phyloP scores from a whole-genome alignment of 2,329 filamentous ascomycete genomes.

The Nothopassalora personata region DNA sequence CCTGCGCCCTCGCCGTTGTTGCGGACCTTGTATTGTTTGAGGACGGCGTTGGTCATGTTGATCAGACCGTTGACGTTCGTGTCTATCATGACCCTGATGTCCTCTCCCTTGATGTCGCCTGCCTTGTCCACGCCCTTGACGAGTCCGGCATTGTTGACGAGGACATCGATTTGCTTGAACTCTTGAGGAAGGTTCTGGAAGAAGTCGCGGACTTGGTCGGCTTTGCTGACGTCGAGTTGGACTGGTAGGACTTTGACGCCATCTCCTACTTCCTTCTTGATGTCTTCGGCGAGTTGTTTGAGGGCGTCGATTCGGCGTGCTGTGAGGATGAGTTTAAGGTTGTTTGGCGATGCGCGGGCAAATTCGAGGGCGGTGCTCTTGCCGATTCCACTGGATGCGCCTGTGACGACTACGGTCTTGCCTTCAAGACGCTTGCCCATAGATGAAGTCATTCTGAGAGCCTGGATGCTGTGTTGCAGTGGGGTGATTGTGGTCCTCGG shows the following conservation, averaged over 20 bases:
- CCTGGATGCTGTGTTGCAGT: neutral
- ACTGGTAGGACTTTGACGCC: constrained; percentile 79
- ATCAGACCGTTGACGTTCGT: constrained; percentile 95
- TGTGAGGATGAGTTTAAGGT: constrained; percentile 79
- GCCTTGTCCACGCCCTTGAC: constrained; percentile 84
- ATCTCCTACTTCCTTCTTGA: constrained; percentile 67
- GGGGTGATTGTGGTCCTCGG: neutral
- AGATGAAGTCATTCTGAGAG: constrained; percentile 9
- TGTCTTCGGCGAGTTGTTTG: constrained; percentile 69
- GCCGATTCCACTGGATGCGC: constrained; percentile 90
- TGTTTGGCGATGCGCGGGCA: constrained; percentile 72
- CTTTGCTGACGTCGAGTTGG: constrained; percentile 79
- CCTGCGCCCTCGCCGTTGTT: constrained; percentile 60
- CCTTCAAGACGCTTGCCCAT: constrained; percentile 67
- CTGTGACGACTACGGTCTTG: constrained; percentile 89
- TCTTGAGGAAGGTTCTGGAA: constrained; percentile 69
- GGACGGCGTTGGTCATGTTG: constrained; percentile 88
- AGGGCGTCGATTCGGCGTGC: constrained; percentile 79
- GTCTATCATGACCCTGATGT: constrained; percentile 80
- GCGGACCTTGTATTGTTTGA: constrained; percentile 71
- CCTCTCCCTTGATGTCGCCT: constrained; percentile 72
- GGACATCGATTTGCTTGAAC: constrained; percentile 76
- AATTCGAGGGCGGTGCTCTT: constrained; percentile 82
- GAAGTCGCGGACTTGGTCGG: constrained; percentile 67
- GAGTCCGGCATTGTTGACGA: constrained; percentile 94